A percentile compares a stretch with the other conserved stretches of the same genome.
Evolutionary conservation across 1,284 basidiomycete genomes (phyloP).

Genomic region (Ceratobasidium sp.): DNA sequence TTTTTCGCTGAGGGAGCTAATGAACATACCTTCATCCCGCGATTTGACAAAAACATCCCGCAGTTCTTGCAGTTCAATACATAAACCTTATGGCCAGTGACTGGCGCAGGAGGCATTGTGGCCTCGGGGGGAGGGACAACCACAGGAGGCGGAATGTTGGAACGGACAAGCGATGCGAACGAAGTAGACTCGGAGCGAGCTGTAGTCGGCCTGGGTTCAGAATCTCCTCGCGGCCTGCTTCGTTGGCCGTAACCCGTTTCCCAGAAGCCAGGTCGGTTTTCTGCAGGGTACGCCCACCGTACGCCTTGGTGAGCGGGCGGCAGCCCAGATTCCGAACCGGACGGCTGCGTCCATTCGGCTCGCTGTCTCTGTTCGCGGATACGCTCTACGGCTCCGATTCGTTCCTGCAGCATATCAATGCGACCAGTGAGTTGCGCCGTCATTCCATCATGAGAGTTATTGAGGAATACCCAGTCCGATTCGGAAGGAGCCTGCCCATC

Average conservation of each 20-base stretch:
- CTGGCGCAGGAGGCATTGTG: constrained; percentile 32
- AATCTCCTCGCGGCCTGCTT: not conserved
- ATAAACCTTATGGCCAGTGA: constrained; percentile 67
- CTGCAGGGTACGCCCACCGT: constrained; percentile 29
- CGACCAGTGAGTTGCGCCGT: constrained; percentile 33
- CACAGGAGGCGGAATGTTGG: constrained; percentile 23
- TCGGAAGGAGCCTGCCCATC: not conserved
- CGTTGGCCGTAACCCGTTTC: constrained; percentile 25
- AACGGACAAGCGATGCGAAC: constrained; percentile 6
- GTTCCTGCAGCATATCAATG: constrained; percentile 27
- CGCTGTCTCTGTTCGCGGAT: constrained; percentile 25
- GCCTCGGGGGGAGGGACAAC: constrained; percentile 4
- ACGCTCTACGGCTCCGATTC: constrained; percentile 32
- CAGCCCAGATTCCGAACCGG: not conserved
- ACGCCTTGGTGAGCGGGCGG: constrained; percentile 28
- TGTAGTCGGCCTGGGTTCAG: not conserved
- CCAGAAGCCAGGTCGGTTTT: constrained; percentile 37
- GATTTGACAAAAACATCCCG: constrained; percentile 76
- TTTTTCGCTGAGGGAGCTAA: constrained; percentile 26
- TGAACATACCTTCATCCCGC: constrained; percentile 78
- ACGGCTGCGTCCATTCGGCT: not conserved
- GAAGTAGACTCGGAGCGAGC: not conserved
- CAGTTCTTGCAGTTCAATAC: constrained; percentile 80
- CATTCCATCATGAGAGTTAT: constrained; percentile 14
- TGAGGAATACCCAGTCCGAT: constrained; percentile 19